Percentiles rank a stretch among this genome's conserved stretches.
Evolutionary conservation across 352 stramenopile species (phyloP).

Genomic region (Thraustochytrium striatum): DNA sequence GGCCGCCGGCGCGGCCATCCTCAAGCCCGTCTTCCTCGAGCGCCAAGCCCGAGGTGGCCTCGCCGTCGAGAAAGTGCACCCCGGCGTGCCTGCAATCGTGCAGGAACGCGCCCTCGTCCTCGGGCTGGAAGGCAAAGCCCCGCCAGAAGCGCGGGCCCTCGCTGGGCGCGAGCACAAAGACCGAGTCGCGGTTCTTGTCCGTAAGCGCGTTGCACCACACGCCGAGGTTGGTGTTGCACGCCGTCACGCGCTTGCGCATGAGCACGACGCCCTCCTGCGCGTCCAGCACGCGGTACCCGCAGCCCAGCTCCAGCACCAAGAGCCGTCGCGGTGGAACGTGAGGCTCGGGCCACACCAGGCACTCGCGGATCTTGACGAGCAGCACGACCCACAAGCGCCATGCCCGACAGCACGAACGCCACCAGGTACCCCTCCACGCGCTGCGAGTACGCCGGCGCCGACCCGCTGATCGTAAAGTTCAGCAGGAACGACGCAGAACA

Average conservation of each 20-base stretch:
- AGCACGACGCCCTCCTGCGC: neutral
- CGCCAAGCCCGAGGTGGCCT: neutral
- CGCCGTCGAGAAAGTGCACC: neutral
- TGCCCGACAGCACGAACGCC: neutral
- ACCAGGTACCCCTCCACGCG: neutral
- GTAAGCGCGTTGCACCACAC: constrained; percentile 37
- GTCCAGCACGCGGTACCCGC: neutral
- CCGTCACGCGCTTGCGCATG: neutral
- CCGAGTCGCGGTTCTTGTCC: constrained; percentile 25
- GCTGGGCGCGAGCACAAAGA: constrained; percentile 33
- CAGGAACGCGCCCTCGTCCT: constrained; percentile 2
- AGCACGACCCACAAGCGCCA: constrained; percentile 20
- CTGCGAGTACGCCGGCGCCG: neutral
- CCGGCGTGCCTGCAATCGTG: constrained; percentile 37
- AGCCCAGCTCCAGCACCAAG: constrained; percentile 10
- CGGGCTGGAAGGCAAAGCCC: constrained; percentile 39
- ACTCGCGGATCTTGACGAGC: constrained; percentile 21
- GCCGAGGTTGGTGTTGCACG: constrained; percentile 4
- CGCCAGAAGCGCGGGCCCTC: constrained; percentile 14
- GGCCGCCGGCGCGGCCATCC: too few species aligned
- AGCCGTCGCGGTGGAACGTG: neutral
- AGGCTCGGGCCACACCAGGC: constrained; percentile 25
- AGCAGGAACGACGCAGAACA: constrained; percentile 33
- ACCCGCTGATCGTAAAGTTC: constrained; percentile 8
- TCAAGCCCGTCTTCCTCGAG: too few species aligned